These are phyloP conservation scores for Marchantia paleacea DNA, from an alignment of 225 moss, liverwort and hornwort genomes.

Conservation along the genomic window DNA sequence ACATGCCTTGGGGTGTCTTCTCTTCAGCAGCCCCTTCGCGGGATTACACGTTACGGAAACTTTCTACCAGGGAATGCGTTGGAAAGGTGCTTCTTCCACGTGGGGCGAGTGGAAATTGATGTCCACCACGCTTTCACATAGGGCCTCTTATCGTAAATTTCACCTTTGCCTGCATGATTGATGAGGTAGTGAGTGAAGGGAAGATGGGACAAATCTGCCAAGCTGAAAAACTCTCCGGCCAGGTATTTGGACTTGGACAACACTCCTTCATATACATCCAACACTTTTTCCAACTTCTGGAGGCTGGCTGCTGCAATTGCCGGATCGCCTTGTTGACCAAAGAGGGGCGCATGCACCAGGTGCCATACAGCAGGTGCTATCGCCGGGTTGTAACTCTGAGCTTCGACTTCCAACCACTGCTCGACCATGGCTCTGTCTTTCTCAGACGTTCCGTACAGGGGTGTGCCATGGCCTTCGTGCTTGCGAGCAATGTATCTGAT, in stretches of 20 bases:
- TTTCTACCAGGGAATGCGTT: constrained; percentile 33
- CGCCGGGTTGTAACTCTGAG: constrained; percentile 53
- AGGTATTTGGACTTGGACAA: constrained; percentile 54
- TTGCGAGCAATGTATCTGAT: constrained; percentile 65
- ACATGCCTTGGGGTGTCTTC: not conserved
- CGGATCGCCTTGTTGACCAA: constrained; percentile 39
- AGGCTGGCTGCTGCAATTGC: constrained; percentile 30
- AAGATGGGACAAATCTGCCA: constrained; percentile 60
- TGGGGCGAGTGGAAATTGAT: constrained; percentile 42
- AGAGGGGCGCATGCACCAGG: constrained; percentile 35
- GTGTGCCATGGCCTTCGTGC: constrained; percentile 50
- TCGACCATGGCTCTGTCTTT: constrained; percentile 60
- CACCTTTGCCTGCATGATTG: constrained; percentile 30
- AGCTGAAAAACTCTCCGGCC: constrained; percentile 43
- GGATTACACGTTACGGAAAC: not conserved
- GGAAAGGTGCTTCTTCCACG: constrained; percentile 37
- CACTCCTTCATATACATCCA: constrained; percentile 63
- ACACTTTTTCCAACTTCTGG: constrained; percentile 46
- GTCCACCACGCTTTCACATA: constrained; percentile 47
- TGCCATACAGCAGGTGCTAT: constrained; percentile 46
- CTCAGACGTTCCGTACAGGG: constrained; percentile 60
- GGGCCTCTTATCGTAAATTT: constrained; percentile 40
- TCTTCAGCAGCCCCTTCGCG: not conserved
- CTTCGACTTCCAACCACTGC: constrained; percentile 75
- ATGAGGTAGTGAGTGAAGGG: constrained; percentile 45